Percentiles rank a stretch among this genome's conserved stretches.
phyloP scores from a whole-genome alignment of 768 basidiomycete species.

The Mycena sanguinolenta region DNA sequence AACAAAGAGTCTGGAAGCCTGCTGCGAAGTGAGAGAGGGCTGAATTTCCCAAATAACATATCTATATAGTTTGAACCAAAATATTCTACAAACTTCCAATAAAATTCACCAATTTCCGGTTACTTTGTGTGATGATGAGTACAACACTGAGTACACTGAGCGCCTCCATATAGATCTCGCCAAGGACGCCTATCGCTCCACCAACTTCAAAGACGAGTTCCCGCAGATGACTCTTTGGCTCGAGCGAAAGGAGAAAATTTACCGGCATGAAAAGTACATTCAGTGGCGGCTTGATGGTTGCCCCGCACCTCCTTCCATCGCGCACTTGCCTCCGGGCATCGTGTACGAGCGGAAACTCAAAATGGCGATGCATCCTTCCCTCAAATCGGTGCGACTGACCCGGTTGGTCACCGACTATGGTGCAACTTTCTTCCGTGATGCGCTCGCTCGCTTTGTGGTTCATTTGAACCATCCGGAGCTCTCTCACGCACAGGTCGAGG shows the following conservation, averaged over 20 bases:
- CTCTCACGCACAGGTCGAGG: constrained; percentile 35
- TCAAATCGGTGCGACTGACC: constrained; percentile 41
- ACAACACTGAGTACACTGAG: constrained; percentile 30
- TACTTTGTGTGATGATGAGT: too few relatives aligned
- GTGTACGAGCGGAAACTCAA: constrained; percentile 8
- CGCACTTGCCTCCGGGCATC: background rate
- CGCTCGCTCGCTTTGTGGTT: constrained; percentile 45
- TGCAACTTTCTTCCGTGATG: constrained; percentile 42
- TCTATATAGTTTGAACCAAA: too few relatives aligned
- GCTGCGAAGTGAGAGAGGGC: too few relatives aligned
- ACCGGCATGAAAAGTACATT: background rate
- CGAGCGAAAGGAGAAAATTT: constrained; percentile 16
- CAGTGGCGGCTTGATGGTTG: constrained; percentile 39
- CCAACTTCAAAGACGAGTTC: constrained; percentile 38
- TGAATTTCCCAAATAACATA: too few relatives aligned
- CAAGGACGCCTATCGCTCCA: constrained; percentile 33
- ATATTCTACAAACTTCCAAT: too few relatives aligned
- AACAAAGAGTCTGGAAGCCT: too few relatives aligned
- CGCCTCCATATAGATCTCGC: constrained; percentile 6
- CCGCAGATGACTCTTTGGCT: constrained; percentile 37
- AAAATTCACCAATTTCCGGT: too few relatives aligned
- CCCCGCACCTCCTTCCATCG: constrained; percentile 18
- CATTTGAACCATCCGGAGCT: constrained; percentile 36
- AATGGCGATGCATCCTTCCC: constrained; percentile 42
- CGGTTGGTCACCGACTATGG: constrained; percentile 41